phyloP scores from a whole-genome alignment of 441 rosid species.

The Erodium chrysanthum region DNA sequence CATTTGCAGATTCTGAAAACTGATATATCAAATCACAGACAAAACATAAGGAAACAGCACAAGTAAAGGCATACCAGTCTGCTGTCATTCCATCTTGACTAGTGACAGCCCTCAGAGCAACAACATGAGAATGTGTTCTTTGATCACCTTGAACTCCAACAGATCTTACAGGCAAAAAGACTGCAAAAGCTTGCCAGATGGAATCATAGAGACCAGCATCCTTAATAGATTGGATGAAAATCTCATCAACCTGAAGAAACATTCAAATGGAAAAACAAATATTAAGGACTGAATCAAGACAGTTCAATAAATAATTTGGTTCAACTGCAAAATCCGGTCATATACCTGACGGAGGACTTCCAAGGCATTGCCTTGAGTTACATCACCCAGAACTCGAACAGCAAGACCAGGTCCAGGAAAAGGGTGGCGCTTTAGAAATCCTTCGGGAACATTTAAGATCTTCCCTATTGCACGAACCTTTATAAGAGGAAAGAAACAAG shows the following conservation, averaged over 20 bases:
- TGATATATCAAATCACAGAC: not conserved
- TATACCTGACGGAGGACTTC: conserved; percentile 71
- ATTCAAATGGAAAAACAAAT: not conserved
- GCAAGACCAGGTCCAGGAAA: conserved; percentile 98
- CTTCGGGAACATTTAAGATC: conserved; percentile 65
- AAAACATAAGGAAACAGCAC: not conserved
- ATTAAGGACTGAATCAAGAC: not conserved
- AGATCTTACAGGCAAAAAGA: conserved; percentile 74
- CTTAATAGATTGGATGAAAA: conserved; percentile 84
- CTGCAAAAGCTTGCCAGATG: conserved; percentile 99
- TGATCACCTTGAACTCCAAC: conserved; percentile 98
- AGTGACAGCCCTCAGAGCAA: conserved; percentile 87
- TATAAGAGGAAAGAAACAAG: conserved; percentile 12
- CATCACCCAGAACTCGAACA: conserved; percentile 77
- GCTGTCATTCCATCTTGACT: conserved; percentile 99
- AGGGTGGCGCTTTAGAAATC: conserved; percentile 78
- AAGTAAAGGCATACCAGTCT: conserved; percentile 51
- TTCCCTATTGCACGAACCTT: conserved; percentile 81
- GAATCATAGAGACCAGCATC: conserved; percentile 82
- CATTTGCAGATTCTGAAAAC: conserved; percentile 4
- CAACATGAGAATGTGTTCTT: conserved; percentile 92
- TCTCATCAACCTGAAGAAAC: conserved; percentile 68
- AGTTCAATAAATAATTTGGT: not conserved
- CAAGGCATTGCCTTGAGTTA: conserved; percentile 72
- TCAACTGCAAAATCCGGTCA: not conserved